A percentile compares a stretch with the other conserved stretches of the same genome.
These are phyloP conservation scores for Arachis stenosperma DNA, from an alignment of 306 rosid genomes.

Conservation along the genomic window DNA sequence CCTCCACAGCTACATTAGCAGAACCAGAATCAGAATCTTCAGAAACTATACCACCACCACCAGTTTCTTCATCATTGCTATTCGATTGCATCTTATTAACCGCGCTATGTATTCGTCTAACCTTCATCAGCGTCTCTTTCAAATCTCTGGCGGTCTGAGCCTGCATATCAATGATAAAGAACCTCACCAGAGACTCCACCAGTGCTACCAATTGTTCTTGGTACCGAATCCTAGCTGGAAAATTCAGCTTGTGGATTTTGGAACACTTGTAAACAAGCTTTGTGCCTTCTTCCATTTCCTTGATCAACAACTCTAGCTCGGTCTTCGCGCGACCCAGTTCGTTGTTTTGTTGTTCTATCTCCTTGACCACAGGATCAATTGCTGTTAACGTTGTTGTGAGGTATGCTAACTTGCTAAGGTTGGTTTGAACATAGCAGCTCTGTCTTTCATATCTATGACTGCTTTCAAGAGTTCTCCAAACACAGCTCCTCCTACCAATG, in stretches of 20 bases:
- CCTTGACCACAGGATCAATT: background rate
- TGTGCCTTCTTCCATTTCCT: conserved; percentile 7
- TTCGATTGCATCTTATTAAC: background rate
- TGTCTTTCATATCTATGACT: background rate
- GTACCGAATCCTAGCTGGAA: background rate
- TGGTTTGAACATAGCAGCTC: background rate
- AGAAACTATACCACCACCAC: background rate
- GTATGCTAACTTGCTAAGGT: background rate
- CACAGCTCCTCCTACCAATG: conserved; percentile 4
- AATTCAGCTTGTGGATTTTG: background rate
- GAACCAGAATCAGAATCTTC: background rate
- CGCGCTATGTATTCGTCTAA: background rate
- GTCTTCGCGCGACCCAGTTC: background rate
- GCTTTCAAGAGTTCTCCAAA: conserved; percentile 10
- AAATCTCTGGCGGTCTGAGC: conserved; percentile 22
- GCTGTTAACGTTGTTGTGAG: background rate
- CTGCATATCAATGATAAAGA: background rate
- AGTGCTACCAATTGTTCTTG: background rate
- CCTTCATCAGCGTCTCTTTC: background rate
- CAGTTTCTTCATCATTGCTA: background rate
- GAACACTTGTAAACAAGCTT: background rate
- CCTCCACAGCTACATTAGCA: background rate
- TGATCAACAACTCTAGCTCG: background rate
- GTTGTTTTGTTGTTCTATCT: background rate
- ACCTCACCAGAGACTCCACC: background rate